Base-by-base conservation (phyloP, 2,329 filamentous ascomycete genomes). In the Penicillium hesseltinei region DNA sequence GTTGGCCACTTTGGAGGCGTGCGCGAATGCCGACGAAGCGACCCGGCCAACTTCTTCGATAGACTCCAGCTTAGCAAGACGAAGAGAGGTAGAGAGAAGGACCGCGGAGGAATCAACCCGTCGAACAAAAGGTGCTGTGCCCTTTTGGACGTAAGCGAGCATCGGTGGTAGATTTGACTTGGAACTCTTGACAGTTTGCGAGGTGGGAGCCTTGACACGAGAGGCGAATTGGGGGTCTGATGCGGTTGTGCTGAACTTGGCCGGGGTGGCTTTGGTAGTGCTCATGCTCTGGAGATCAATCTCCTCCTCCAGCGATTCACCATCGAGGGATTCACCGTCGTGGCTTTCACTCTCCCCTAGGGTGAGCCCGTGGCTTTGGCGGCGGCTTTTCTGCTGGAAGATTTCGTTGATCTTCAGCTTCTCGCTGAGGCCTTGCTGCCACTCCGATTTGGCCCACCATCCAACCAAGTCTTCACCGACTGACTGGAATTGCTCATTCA, bases 361-460 rank as follows among this genome's bases (percentile, higher is more conserved):
- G 15, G 75, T 73, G 1, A 75, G 69, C 9, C 73, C 63, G 51
- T 72, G 71, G 31, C 50, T 52, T 8, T 75, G 69, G 11, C 72
- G 63, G 51, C 53, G 53, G 31, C 38, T 43, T 29, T 56, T 56
- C 57, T 71, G 78, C 15, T 82, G 80, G 49, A 94, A 80, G 4
- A 93, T 83, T 44, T 88, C 81, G 49, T 84, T 78, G 51, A 96
- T 77, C 1, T 87, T 84, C 8, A 97, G 81, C 74, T 96, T 97
- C 51, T 89, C 85, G 0, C 84, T 85, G 3, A 97, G 79, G 0
- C 91, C 90, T 3, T 84, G 80, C 73, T 97, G 92, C 94, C 94
- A 99, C 54, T 87, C 87, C 0, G 93, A 87, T 73, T 97, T 97
- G 35, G 92, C 91, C 92, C 92, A 96, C 89, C 91, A 96, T 7